Evolutionary conservation across 192 early-diverging fungal genomes (phyloP), one percentile per base, ranked within the genome.

Genomic region (Hyaloraphidium curvatum): DNA sequence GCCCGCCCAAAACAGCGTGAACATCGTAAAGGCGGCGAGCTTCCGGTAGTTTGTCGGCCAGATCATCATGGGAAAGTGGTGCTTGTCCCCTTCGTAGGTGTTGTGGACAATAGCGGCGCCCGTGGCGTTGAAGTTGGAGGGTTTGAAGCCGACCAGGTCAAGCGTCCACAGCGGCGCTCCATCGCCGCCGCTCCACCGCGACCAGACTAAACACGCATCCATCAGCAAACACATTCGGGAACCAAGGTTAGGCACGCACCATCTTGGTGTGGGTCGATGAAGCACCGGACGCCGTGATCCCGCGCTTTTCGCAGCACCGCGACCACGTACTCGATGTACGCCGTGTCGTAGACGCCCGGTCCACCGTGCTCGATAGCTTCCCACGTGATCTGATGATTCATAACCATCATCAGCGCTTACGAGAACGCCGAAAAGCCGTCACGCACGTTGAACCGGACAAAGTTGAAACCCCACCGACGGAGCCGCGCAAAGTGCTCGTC

Each of bases 31-130:
- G 17, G 73, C 74, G 2, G 83, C 87, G 14, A 87, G 68, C 56
- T 89, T 89, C 4, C 77, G 79, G 56, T 89, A 87, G 64, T 89
- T 89, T 40, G 87, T 88, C 0, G 87, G 84, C 85, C 87, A 89
- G 4, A 77, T 69, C 75, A 77, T 77, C 39, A 63, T 70, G 39
- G 75, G 72, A 31, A 64, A 77, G n/a, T 61, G 33, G 7, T 55
- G 54, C 2, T 62, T 19, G 23, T 19, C n/a, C 17, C 53, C 53
- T 22, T 25, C 43, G 19, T 79, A 70, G 2, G 70, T 71, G 33
- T 82, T 79, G 55, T 89, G 84, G 13, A 86, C 75, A 62, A 82
- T 80, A 4, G 84, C 85, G 5, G 85, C 83, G 3, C 81, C 84
- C 25, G 79, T 79, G 0, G 67, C 58, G 60, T 86, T 81, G 55